Evolutionary conservation across 257 asterid species (phyloP).

Genomic region (Ajuga chamaepitys): DNA sequence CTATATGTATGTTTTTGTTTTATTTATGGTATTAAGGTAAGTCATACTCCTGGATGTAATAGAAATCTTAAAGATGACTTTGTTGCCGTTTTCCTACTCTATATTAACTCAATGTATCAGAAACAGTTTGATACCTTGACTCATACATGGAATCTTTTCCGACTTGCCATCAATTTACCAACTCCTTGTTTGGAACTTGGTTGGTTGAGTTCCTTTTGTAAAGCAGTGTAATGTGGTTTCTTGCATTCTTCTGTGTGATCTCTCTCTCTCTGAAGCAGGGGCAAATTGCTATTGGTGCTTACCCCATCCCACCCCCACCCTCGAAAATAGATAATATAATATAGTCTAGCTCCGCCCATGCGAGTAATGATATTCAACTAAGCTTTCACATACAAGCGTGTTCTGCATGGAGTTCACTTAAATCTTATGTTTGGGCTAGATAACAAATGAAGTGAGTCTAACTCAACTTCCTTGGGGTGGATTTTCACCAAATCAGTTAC

Average conservation of each 20-base stretch:
- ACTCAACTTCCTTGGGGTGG: neutral
- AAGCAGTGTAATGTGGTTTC: neutral
- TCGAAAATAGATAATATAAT: too few species aligned
- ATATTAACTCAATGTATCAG: neutral
- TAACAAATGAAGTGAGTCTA: neutral
- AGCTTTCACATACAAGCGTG: neutral
- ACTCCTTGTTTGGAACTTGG: neutral
- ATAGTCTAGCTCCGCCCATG: too few species aligned
- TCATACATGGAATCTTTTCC: neutral
- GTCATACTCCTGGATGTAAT: neutral
- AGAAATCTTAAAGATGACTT: neutral
- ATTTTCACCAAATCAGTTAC: neutral
- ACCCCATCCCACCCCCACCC: too few species aligned
- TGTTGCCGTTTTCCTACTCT: neutral
- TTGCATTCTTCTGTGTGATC: neutral
- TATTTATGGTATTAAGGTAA: neutral
- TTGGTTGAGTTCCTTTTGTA: neutral
- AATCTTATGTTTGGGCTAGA: slow-evolving; percentile 1
- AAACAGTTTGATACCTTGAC: neutral
- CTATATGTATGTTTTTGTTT: neutral
- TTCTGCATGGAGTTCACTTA: neutral
- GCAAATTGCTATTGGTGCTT: too few species aligned
- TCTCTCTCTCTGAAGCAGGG: too few species aligned
- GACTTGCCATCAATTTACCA: neutral
- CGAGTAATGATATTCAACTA: neutral